Conservation (phyloP, 148 eudicot genomes). For the Cornus controversa region DNA sequence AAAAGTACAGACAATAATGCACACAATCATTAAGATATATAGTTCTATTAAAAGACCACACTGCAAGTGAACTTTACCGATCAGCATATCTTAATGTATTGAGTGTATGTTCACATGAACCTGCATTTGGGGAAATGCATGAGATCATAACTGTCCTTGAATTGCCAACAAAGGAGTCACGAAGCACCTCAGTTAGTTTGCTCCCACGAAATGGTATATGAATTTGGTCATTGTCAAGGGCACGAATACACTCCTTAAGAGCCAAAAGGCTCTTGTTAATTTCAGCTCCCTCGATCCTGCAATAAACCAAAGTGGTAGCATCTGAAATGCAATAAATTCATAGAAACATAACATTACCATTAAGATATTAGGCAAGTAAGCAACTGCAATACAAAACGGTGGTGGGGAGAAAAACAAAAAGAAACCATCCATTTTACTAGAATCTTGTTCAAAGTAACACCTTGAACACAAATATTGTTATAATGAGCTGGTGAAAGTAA, state of each 20-base stretch:
- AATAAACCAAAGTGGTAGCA: conserved; percentile 13
- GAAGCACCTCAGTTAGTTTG: conserved; percentile 99
- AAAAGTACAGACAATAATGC: background rate
- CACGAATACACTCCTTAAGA: conserved; percentile 98
- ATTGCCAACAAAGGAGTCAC: conserved; percentile 98
- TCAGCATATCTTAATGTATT: conserved; percentile 99
- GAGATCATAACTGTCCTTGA: conserved; percentile 99
- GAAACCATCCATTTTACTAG: background rate
- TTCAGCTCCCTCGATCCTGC: conserved; percentile 99
- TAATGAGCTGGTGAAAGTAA: background rate
- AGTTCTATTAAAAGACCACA: background rate
- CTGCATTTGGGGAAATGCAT: conserved; percentile 93
- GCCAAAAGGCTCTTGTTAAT: conserved; percentile 97
- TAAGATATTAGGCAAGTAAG: background rate
- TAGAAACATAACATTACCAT: background rate
- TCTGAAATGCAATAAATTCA: background rate
- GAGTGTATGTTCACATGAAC: conserved; percentile 97
- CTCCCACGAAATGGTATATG: conserved; percentile 99
- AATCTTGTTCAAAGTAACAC: background rate
- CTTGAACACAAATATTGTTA: background rate
- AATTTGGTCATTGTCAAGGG: conserved; percentile 94
- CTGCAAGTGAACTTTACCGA: conserved; percentile 44
- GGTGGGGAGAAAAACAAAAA: background rate
- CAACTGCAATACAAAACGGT: background rate
- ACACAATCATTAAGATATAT: background rate